These are phyloP conservation scores for Aureobasidium sp. DNA, from an alignment of 2,329 filamentous ascomycete species.

Conservation along the genomic window DNA sequence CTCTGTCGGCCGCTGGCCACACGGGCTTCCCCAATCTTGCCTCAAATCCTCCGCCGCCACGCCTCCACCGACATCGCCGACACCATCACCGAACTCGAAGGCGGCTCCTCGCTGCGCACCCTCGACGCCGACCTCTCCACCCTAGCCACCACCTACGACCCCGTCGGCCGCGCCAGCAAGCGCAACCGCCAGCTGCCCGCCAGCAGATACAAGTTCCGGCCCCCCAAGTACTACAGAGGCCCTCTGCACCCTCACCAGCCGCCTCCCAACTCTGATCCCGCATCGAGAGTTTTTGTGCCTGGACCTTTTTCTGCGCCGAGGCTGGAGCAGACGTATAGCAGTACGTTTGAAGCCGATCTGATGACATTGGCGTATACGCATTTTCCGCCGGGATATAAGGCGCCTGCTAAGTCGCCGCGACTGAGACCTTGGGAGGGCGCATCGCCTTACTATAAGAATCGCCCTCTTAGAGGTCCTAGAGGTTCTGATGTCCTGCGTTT, in stretches of 20 bases:
- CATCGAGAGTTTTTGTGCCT: conserved; percentile 79
- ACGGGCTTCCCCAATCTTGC: background rate
- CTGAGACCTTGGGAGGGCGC: conserved; percentile 81
- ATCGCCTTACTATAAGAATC: conserved; percentile 90
- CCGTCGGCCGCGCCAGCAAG: conserved; percentile 38
- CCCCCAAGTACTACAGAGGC: conserved; percentile 90
- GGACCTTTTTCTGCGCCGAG: conserved; percentile 86
- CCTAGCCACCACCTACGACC: conserved; percentile 38
- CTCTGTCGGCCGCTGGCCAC: conserved; percentile 3
- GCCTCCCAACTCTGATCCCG: conserved; percentile 76
- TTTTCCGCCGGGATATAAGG: conserved; percentile 66
- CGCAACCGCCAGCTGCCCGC: conserved; percentile 41
- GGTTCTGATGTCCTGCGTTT: conserved; percentile 66
- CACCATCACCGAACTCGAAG: conserved; percentile 39
- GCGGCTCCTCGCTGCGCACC: conserved; percentile 39
- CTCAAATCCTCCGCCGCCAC: conserved; percentile 26
- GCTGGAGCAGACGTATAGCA: conserved; percentile 82
- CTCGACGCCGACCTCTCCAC: conserved; percentile 33
- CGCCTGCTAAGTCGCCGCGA: conserved; percentile 53
- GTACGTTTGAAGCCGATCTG: conserved; percentile 78
- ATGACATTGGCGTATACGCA: conserved; percentile 86
- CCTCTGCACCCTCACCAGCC: conserved; percentile 89
- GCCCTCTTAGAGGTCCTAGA: conserved; percentile 75
- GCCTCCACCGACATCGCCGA: conserved; percentile 27
- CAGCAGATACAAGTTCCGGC: conserved; percentile 83